Evolutionary conservation across 768 basidiomycete genomes (phyloP), one percentile per base, ranked within the genome.

Genomic region (Boletus vermiculosoides): DNA sequence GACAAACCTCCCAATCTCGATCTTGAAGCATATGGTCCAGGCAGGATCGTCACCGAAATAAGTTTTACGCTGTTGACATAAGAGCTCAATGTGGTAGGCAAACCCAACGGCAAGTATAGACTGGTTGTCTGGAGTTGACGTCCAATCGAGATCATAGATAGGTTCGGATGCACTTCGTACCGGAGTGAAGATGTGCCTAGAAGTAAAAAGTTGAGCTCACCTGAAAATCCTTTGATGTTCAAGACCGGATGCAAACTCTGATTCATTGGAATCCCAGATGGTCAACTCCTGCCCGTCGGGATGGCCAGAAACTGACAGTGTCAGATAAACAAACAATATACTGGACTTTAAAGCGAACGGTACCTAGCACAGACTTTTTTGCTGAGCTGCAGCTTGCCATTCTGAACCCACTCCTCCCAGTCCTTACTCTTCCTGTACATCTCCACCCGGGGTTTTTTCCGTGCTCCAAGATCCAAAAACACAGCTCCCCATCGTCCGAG

Each of bases 221-320:
- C 76, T 78, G 58, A 83, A 86, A 15, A 83, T 70, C 39, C 79
- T 77, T 41, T 80, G 78, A 67, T 87, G 89, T 71, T 97, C 95
- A 47, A 95, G 76, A 3, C 95, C 95, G 5, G 90, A 88, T 9
- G 92, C 86, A 71, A 98, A 98, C 71, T 96, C 92, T 18, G 91
- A 94, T 71, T 91, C 90, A 50, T 88, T 88, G 0, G 94, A 97
- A 71, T 98, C 94, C 96, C 96, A 98, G 18, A 98, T 93, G 0
- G 93, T 94, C 45, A 98, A 72, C 66, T 95, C 92, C 56, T 90
- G 80, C 0, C 87, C 88, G 20, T 83, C 80, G 0, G 77, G 64
- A 16, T 74, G 69, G 5, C 80, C 75, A 15, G 87, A 83, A 58
- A 93, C 92, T 94, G 44, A 20, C 9, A 42, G 30, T 4, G 15